Conservation (phyloP, 345 rosid genomes). For the Syzygium jambos region DNA sequence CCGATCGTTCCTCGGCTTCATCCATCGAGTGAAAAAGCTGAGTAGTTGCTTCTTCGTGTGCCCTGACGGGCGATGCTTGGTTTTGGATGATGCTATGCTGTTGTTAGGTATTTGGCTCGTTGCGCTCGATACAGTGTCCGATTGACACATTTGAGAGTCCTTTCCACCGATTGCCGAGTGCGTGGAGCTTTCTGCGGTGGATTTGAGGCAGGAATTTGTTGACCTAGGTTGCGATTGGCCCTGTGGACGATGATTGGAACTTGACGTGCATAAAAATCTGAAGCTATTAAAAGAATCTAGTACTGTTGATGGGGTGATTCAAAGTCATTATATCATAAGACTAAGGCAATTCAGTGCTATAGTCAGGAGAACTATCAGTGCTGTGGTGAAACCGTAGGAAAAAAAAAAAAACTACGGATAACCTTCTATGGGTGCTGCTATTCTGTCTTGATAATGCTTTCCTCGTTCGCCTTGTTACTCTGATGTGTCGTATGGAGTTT, state of each 20-base stretch:
- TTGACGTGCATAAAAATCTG: neutral
- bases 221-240: neutral
- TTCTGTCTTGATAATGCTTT: neutral
- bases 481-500: neutral
- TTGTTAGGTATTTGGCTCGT: neutral
- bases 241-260: neutral
- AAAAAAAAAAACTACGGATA: neutral
- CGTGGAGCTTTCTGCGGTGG: neutral
- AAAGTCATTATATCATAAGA: neutral
- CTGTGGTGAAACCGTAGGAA: neutral
- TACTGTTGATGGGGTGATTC: accelerated
- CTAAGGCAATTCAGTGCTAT: accelerated
- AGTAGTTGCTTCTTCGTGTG: neutral
- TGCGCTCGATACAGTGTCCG: neutral
- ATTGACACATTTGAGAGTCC: neutral
- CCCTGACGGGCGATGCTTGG: accelerated
- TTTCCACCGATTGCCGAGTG: neutral
- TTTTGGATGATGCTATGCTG: neutral
- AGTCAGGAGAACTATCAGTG: neutral
- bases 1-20: neutral
- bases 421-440: neutral
- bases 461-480: neutral
- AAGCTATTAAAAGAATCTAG: accelerated
- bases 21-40: neutral
- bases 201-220: neutral